Evolutionary conservation across 75 land plant genomes (phyloP).

Genomic region (Sequoiadendron giganteum): DNA sequence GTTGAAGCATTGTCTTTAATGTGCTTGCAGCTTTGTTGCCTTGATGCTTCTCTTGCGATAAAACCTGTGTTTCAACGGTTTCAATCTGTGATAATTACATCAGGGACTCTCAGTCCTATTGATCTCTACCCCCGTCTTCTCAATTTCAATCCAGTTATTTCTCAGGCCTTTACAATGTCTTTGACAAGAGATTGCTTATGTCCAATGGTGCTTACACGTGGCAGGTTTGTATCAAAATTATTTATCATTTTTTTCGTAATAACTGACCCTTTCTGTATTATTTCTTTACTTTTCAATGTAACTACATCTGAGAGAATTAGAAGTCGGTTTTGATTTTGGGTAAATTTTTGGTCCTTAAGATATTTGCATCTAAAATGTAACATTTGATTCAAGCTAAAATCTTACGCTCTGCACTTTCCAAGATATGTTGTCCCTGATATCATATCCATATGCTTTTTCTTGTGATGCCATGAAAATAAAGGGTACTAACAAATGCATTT

Average conservation of each 20-base stretch:
- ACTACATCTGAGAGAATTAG: not conserved
- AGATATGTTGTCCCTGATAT: not conserved
- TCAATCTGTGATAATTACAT: constrained; percentile 95
- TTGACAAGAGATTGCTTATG: constrained; percentile 97
- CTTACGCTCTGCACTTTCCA: not conserved
- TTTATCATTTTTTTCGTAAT: not conserved
- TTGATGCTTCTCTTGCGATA: constrained; percentile 99
- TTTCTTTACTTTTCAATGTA: not conserved
- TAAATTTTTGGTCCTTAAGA: not conserved
- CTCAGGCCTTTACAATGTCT: constrained; percentile 92
- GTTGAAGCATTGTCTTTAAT: constrained; percentile 9
- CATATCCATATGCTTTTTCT: not conserved
- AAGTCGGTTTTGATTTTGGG: not conserved
- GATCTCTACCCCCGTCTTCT: constrained; percentile 97
- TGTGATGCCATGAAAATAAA: not conserved
- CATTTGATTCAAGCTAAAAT: not conserved
- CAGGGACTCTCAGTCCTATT: constrained; percentile 97
- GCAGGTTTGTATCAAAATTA: constrained; percentile 63
- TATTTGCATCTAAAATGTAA: not conserved
- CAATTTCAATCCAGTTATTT: constrained; percentile 95
- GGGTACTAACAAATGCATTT: not conserved
- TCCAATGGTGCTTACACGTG: constrained; percentile 98
- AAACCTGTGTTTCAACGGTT: constrained; percentile 98
- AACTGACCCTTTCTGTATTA: not conserved
- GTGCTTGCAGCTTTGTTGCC: constrained; percentile 78